Evolutionary conservation across 805 yeast genomes (phyloP).

Genomic region (Yamadazyma takamatsuzukensis): DNA sequence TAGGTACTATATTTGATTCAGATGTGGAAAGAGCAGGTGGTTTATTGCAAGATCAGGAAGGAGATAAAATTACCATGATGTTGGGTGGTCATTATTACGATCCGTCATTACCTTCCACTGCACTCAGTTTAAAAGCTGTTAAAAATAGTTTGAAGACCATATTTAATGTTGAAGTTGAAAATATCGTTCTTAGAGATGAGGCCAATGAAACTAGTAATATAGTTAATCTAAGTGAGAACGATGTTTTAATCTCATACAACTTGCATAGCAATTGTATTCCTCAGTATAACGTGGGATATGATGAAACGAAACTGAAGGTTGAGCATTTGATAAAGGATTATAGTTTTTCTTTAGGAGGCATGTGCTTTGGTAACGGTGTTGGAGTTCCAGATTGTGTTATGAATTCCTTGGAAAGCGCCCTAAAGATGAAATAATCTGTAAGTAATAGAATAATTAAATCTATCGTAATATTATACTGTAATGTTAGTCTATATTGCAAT

Average conservation of each 20-base stretch:
- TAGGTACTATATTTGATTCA: slow-evolving; percentile 91
- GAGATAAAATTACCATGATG: slow-evolving; percentile 61
- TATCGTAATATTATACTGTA: not conserved
- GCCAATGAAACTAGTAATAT: slow-evolving; percentile 10
- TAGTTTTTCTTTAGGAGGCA: slow-evolving; percentile 66
- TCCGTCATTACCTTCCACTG: slow-evolving; percentile 27
- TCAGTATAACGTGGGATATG: slow-evolving; percentile 71
- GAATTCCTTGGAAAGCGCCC: slow-evolving; percentile 59
- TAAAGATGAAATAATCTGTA: slow-evolving; percentile 2
- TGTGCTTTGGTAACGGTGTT: slow-evolving; percentile 70
- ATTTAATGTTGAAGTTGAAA: slow-evolving; percentile 18
- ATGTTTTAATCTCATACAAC: slow-evolving; percentile 29
- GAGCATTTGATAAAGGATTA: slow-evolving; percentile 24
- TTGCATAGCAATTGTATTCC: slow-evolving; percentile 62
- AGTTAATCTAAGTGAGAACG: slow-evolving; percentile 18
- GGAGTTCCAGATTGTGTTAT: slow-evolving; percentile 88
- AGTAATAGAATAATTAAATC: not conserved
- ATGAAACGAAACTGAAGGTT: slow-evolving; percentile 34
- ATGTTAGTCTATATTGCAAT: not conserved
- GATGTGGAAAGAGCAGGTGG: slow-evolving; percentile 60
- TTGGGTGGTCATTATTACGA: slow-evolving; percentile 69
- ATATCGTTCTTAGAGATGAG: slow-evolving; percentile 25
- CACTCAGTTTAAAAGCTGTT: slow-evolving; percentile 22
- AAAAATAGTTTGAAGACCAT: slow-evolving; percentile 19
- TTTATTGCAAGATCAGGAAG: slow-evolving; percentile 7